phyloP scores from a whole-genome alignment of 192 early-diverging fungal species.

The Linnemannia elongata region DNA sequence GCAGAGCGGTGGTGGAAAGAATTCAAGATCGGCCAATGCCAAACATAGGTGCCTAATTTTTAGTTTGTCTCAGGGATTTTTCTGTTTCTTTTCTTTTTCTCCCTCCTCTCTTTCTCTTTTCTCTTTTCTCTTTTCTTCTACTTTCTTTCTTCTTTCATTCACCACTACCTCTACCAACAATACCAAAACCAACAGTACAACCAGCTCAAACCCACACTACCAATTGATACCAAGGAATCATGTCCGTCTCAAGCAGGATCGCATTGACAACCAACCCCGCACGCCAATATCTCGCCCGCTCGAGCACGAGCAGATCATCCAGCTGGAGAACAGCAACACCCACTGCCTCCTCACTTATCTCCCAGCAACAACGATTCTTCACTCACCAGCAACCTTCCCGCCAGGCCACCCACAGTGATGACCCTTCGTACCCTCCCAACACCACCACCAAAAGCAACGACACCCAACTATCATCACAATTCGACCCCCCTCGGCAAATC shows the following conservation, averaged over 20 bases:
- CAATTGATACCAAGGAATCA: background rate
- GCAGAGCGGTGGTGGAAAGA: background rate
- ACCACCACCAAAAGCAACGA: no score
- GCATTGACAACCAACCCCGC: background rate
- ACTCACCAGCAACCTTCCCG: background rate
- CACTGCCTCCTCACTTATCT: background rate
- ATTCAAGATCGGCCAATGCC: background rate
- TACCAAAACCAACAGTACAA: background rate
- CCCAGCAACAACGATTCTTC: background rate
- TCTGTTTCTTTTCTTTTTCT: background rate
- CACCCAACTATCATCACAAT: background rate
- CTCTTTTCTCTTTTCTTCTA: background rate
- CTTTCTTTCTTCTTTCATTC: background rate
- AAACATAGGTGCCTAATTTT: background rate
- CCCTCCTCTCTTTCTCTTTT: background rate
- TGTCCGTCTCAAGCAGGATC: background rate
- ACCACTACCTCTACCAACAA: background rate
- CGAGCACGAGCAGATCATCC: background rate
- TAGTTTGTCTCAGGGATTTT: background rate
- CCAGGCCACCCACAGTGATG: background rate
- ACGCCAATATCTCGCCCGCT: background rate
- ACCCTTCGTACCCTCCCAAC: background rate
- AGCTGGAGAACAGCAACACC: background rate
- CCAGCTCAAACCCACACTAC: background rate
- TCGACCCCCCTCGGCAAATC: conserved; percentile 31